phyloP scores from a whole-genome alignment of 2,329 filamentous ascomycete species.

The Aspergillus persii region DNA sequence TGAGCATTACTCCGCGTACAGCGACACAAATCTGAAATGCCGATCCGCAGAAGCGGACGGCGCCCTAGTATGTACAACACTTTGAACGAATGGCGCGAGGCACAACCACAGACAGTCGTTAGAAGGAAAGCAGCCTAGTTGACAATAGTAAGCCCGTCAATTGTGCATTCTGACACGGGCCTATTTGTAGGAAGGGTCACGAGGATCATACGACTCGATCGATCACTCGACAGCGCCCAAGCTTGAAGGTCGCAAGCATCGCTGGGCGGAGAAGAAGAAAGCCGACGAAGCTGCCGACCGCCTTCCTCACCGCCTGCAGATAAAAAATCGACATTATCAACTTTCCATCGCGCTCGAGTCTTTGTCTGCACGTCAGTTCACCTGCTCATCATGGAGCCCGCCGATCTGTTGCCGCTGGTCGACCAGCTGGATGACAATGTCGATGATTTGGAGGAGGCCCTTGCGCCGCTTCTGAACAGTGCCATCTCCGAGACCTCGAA shows the following conservation, averaged over 20 bases:
- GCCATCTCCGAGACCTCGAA: conserved; percentile 66
- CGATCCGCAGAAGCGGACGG: conserved; percentile 34
- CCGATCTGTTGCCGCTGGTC: conserved; percentile 65
- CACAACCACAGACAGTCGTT: background rate
- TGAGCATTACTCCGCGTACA: background rate
- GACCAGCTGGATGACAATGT: conserved; percentile 75
- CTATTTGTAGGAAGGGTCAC: background rate
- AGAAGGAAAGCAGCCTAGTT: background rate
- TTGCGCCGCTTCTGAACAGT: conserved; percentile 69
- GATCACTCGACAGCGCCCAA: background rate
- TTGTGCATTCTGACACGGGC: background rate
- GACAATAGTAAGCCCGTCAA: background rate
- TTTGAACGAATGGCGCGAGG: conserved; percentile 20
- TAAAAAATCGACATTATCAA: conserved; percentile 18
- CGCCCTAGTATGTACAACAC: conserved; percentile 35
- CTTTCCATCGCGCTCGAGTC: conserved; percentile 6
- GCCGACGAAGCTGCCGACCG: conserved; percentile 12
- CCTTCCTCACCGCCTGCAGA: conserved; percentile 20
- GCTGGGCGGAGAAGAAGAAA: background rate
- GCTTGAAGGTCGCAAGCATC: background rate
- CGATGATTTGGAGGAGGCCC: conserved; percentile 70
- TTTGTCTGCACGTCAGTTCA: conserved; percentile 14
- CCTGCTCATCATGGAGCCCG: conserved; percentile 48
- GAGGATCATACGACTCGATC: background rate
- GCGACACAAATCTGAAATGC: conserved; percentile 18